phyloP scores from a whole-genome alignment of 2,329 filamentous ascomycete species.

The Claviceps purpurea region DNA sequence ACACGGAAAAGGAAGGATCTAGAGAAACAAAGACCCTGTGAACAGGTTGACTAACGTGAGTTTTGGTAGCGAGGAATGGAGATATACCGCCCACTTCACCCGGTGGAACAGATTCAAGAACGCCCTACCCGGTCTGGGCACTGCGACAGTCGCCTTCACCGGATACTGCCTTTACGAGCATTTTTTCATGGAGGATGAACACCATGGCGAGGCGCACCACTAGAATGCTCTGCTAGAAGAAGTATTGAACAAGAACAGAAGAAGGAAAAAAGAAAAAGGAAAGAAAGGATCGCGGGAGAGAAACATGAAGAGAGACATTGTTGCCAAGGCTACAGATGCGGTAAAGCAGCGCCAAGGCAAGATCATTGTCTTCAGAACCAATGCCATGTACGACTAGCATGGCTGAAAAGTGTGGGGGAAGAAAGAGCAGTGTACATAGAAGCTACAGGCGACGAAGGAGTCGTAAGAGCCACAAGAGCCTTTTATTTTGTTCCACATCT shows the following conservation, averaged over 20 bases:
- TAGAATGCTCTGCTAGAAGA: neutral
- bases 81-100: slow-evolving; percentile 80
- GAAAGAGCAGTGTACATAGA: slow-evolving; percentile 1
- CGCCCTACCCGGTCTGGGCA: slow-evolving; percentile 81
- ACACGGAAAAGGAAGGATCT: too few species aligned
- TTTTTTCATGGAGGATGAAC: slow-evolving; percentile 65
- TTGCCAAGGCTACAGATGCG: neutral
- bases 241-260: neutral
- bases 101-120: slow-evolving; percentile 80
- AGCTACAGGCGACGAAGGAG: neutral
- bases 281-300: too few species aligned
- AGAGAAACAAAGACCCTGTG: too few species aligned
- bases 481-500: neutral
- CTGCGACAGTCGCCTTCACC: slow-evolving; percentile 80
- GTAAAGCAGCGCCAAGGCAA: neutral
- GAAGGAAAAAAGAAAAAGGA: neutral
- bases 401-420: neutral
- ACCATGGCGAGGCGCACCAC: slow-evolving; percentile 38
- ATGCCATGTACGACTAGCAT: neutral
- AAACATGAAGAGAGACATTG: too few species aligned
- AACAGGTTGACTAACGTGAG: neutral
- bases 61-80: slow-evolving; percentile 69
- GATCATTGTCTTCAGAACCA: neutral
- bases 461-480: neutral
- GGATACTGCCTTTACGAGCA: slow-evolving; percentile 85